These are phyloP conservation scores for Yueomyces sp. DNA, from an alignment of 805 yeast genomes.

Conservation along the genomic window DNA sequence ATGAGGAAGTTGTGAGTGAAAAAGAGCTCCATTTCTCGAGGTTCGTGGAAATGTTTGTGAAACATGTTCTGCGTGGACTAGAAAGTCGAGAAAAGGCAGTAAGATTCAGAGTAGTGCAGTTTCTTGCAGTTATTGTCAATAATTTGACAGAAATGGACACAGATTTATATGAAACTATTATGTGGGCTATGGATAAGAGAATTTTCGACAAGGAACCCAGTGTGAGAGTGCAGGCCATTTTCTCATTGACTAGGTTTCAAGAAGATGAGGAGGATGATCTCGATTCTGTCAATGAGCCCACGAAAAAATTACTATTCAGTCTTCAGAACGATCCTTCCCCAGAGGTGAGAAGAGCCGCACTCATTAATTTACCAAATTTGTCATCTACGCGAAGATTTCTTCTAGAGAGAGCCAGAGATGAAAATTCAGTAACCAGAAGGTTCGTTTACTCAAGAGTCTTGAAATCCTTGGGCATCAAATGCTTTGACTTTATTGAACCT, in stretches of 20 bases:
- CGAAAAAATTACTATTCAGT: slow-evolving; percentile 33
- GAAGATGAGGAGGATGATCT: slow-evolving; percentile 29
- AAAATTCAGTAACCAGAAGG: slow-evolving; percentile 56
- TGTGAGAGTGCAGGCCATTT: slow-evolving; percentile 75
- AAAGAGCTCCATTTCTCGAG: slow-evolving; percentile 32
- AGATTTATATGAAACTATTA: slow-evolving; percentile 49
- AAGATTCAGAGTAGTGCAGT: slow-evolving; percentile 65
- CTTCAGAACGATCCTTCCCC: slow-evolving; percentile 71
- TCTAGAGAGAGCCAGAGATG: slow-evolving; percentile 75
- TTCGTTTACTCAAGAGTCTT: slow-evolving; percentile 56
- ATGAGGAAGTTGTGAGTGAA: slow-evolving; percentile 20
- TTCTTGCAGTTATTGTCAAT: slow-evolving; percentile 57
- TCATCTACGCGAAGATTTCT: slow-evolving; percentile 40
- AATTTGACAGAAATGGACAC: slow-evolving; percentile 65
- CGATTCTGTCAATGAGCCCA: slow-evolving; percentile 26
- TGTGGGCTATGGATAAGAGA: slow-evolving; percentile 48
- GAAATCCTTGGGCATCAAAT: slow-evolving; percentile 52
- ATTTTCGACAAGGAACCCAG: slow-evolving; percentile 61
- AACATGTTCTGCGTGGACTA: slow-evolving; percentile 63
- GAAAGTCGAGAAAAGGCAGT: slow-evolving; percentile 68
- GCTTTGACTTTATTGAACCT: slow-evolving; percentile 22
- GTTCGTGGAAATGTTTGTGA: slow-evolving; percentile 48
- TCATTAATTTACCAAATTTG: slow-evolving; percentile 53
- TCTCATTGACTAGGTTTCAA: slow-evolving; percentile 70
- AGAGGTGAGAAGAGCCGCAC: slow-evolving; percentile 79